Conservation (phyloP, 805 yeast species). For the Saccharomycopsis fermentans region DNA sequence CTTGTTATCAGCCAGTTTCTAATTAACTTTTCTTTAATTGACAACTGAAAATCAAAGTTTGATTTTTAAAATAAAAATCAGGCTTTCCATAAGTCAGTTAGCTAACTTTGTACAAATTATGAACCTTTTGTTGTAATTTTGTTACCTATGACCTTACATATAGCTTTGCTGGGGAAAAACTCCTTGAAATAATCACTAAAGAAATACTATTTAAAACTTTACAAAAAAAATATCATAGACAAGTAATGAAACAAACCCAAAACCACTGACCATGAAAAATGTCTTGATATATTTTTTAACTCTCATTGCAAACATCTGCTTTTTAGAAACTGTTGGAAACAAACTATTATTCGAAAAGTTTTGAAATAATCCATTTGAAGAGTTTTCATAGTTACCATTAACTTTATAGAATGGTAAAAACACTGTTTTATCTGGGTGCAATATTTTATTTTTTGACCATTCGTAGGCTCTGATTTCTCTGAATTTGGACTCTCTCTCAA, state of each 20-base stretch:
- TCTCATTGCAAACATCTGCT: background rate
- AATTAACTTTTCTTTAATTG: too few relatives aligned
- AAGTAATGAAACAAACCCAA: background rate
- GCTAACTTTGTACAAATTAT: too few relatives aligned
- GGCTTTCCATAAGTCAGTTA: too few relatives aligned
- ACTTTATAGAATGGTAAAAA: conserved; percentile 1
- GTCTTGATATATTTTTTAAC: background rate
- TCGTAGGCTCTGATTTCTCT: conserved; percentile 14
- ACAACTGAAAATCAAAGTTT: too few relatives aligned
- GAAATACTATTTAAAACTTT: background rate
- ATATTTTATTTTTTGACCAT: conserved; percentile 15
- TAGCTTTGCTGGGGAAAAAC: too few relatives aligned
- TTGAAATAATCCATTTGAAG: background rate
- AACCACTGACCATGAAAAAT: background rate
- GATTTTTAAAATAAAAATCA: too few relatives aligned
- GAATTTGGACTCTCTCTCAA: conserved; percentile 8
- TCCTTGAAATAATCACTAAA: too few relatives aligned
- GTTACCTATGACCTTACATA: too few relatives aligned
- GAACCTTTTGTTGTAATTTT: too few relatives aligned
- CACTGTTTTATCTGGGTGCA: conserved; percentile 10
- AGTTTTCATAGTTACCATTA: background rate
- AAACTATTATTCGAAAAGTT: background rate
- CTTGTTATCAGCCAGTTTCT: too few relatives aligned
- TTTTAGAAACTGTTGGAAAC: background rate
- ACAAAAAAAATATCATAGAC: background rate